A percentile compares a stretch with the other conserved stretches of the same genome.
Evolutionary conservation across 306 rosid species (phyloP).

Genomic region (Vachellia pachyceras): DNA sequence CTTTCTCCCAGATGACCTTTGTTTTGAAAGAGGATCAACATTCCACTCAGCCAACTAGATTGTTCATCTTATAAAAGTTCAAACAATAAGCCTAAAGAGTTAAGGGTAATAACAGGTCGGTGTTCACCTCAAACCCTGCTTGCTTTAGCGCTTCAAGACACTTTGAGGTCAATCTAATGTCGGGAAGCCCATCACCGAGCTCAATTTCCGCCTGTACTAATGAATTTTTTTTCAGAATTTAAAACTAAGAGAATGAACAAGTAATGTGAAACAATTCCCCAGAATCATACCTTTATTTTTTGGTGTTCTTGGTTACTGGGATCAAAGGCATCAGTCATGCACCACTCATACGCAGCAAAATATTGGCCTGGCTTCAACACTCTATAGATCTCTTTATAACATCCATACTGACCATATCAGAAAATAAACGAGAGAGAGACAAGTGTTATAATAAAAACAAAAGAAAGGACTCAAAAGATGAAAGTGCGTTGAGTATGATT

Average conservation of each 20-base stretch:
- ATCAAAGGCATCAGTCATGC: conserved; percentile 91
- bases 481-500: conserved; percentile 7
- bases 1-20: conserved; percentile 89
- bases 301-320: conserved; percentile 72
- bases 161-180: conserved; percentile 80
- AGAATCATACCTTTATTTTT: conserved; percentile 74
- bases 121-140: conserved; percentile 96
- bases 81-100: neutral
- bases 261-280: conserved; percentile 3
- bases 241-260: conserved; percentile 4
- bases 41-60: conserved; percentile 16
- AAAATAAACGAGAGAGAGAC: neutral
- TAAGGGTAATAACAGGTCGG: conserved; percentile 2
- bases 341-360: conserved; percentile 98
- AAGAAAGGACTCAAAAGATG: neutral
- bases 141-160: conserved; percentile 90
- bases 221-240: conserved; percentile 28
- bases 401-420: conserved; percentile 63
- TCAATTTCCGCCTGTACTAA: conserved; percentile 80
- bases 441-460: conserved; percentile 37
- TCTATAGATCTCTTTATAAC: conserved; percentile 93
- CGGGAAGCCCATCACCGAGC: conserved; percentile 98
- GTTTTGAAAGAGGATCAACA: conserved; percentile 7
- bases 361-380: conserved; percentile 90
- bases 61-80: conserved; percentile 12